A percentile compares a stretch with the other conserved stretches of the same genome.
phyloP scores from a whole-genome alignment of 129 eudicot species.

The Cynara cardunculus region DNA sequence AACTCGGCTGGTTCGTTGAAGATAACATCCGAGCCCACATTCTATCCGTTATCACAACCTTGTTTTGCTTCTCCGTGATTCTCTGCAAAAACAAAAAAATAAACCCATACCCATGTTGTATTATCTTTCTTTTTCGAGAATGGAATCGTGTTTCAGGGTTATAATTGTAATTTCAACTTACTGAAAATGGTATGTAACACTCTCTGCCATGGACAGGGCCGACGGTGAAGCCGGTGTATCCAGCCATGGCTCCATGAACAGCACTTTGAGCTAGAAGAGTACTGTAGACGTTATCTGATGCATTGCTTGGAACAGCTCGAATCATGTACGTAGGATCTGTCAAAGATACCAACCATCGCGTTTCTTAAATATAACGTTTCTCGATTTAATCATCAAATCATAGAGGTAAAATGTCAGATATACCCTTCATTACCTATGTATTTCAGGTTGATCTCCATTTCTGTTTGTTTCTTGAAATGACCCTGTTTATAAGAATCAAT shows the following conservation, averaged over 20 bases:
- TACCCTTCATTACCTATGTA: constrained; percentile 62
- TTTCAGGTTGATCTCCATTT: constrained; percentile 69
- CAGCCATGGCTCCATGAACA: constrained; percentile 99
- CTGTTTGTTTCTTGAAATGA: constrained; percentile 56
- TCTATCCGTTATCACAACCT: constrained; percentile 87
- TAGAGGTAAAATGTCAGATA: background rate
- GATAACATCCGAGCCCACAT: constrained; percentile 97
- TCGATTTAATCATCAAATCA: background rate
- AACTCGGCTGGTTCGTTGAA: constrained; percentile 91
- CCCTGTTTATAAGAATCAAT: constrained; percentile 41
- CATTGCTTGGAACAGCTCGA: constrained; percentile 86
- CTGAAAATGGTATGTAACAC: constrained; percentile 79
- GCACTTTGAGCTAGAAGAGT: constrained; percentile 98
- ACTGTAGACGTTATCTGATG: constrained; percentile 90
- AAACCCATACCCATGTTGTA: background rate
- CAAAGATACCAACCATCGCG: background rate
- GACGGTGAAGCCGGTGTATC: constrained; percentile 83
- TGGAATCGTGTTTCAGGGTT: background rate
- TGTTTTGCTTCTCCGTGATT: constrained; percentile 64
- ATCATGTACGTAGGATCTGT: constrained; percentile 99
- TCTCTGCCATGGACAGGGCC: constrained; percentile 86
- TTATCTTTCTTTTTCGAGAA: background rate
- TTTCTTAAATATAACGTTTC: background rate
- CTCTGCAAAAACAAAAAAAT: constrained; percentile 45
- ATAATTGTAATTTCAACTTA: constrained; percentile 37